Conservation (phyloP, 176 grass and related monocot genomes). For the Aechmea fasciata region DNA sequence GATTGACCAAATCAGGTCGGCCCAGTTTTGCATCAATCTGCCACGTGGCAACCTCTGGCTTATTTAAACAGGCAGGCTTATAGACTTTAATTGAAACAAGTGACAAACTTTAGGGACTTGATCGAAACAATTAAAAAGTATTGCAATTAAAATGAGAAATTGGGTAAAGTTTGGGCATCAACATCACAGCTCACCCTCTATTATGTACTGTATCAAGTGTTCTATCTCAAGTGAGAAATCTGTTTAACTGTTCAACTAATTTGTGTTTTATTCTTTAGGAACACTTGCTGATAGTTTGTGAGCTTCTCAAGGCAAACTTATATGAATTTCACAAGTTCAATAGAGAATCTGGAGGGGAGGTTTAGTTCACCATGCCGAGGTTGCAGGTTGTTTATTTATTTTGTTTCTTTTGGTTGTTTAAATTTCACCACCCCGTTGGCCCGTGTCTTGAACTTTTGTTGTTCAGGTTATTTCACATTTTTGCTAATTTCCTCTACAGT, state of each 20-base stretch:
- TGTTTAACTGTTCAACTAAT: constrained; percentile 4
- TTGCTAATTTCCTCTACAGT: constrained; percentile 45
- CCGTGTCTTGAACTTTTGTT: constrained; percentile 12
- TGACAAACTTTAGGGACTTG: no score
- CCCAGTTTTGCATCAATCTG: no score
- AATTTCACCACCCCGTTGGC: neutral
- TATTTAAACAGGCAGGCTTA: no score
- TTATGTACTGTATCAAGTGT: neutral
- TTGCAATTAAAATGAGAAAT: no score
- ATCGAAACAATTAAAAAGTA: no score
- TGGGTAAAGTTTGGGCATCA: no score
- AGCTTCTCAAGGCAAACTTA: constrained; percentile 98
- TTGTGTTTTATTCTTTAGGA: constrained; percentile 45
- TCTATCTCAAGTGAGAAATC: neutral
- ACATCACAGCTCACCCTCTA: no score
- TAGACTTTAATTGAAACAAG: no score
- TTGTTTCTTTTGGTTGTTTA: no score
- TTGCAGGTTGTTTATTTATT: constrained; percentile 49
- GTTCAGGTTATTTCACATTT: constrained; percentile 1
- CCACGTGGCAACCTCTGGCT: no score
- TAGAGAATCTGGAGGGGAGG: constrained; percentile 97
- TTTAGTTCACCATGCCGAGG: constrained; percentile 99
- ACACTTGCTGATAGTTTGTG: constrained; percentile 97
- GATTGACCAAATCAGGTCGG: no score
- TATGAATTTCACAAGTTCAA: constrained; percentile 99